Evolutionary conservation across 2,329 filamentous ascomycete species (phyloP).

Genomic region (Botrytis fragariae): DNA sequence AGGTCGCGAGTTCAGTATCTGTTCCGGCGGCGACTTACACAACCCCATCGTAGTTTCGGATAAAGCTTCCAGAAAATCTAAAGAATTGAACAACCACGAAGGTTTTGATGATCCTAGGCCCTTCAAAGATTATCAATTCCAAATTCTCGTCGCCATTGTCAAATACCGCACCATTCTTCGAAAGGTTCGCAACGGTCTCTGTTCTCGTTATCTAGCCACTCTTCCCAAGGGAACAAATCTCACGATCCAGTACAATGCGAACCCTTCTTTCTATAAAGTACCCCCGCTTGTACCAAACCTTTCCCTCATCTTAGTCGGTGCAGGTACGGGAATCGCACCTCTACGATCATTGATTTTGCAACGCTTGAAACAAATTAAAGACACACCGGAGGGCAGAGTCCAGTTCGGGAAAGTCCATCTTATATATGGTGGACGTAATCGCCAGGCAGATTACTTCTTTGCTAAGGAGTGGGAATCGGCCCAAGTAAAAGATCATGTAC

Average conservation of each 20-base stretch:
- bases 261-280: slow-evolving; percentile 55
- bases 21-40: slow-evolving; percentile 59
- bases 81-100: background rate
- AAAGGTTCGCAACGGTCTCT: slow-evolving; percentile 80
- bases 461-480: slow-evolving; percentile 68
- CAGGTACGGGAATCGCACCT: slow-evolving; percentile 84
- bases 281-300: slow-evolving; percentile 46
- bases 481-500: slow-evolving; percentile 34
- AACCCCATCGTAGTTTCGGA: slow-evolving; percentile 9
- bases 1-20: slow-evolving; percentile 92
- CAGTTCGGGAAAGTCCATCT: slow-evolving; percentile 49
- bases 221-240: slow-evolving; percentile 51
- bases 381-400: slow-evolving; percentile 28
- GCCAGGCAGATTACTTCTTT: slow-evolving; percentile 77
- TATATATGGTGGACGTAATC: slow-evolving; percentile 82
- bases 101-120: slow-evolving; percentile 10
- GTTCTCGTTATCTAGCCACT: slow-evolving; percentile 77
- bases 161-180: slow-evolving; percentile 88
- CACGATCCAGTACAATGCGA: slow-evolving; percentile 44
- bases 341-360: slow-evolving; percentile 79
- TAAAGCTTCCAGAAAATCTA: background rate
- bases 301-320: slow-evolving; percentile 72
- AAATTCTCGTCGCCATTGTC: slow-evolving; percentile 82
- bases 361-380: slow-evolving; percentile 44
- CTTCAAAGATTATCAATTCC: slow-evolving; percentile 48